Conservation (phyloP, 1,139 yeast genomes). For the Geotrichum cucujoidarum region DNA sequence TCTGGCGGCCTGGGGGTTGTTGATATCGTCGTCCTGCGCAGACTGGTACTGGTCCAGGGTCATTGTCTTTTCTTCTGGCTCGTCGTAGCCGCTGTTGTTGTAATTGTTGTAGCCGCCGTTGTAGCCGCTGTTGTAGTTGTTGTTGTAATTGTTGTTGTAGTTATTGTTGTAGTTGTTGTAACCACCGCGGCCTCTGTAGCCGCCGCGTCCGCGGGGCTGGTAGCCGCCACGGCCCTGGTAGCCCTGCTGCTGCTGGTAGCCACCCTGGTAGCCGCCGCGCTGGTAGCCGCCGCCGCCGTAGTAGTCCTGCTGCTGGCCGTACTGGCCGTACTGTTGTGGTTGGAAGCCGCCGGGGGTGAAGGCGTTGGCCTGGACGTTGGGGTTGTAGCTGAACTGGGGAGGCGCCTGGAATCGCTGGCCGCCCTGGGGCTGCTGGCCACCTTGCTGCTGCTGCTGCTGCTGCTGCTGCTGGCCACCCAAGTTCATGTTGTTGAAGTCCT, state of each 20-base stretch:
- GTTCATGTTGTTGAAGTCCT: slow-evolving; percentile 13
- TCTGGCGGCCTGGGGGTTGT: slow-evolving; percentile 34
- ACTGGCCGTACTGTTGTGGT: slow-evolving; percentile 9
- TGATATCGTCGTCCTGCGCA: slow-evolving; percentile 45
- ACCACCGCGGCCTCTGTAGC: slow-evolving; percentile 15
- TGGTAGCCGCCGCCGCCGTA: slow-evolving; percentile 6
- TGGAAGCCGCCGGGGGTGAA: slow-evolving; percentile 15
- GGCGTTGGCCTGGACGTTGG: slow-evolving; percentile 10
- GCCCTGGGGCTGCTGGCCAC: neutral
- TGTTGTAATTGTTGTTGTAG: slow-evolving; percentile 2
- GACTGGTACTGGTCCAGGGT: slow-evolving; percentile 84
- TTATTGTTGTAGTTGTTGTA: slow-evolving; percentile 6
- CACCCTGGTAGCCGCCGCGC: slow-evolving; percentile 5
- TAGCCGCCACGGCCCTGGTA: slow-evolving; percentile 11
- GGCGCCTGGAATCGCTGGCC: neutral
- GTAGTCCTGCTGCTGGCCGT: neutral
- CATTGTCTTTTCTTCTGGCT: slow-evolving; percentile 51
- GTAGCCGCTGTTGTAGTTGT: slow-evolving; percentile 12
- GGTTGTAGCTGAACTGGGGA: slow-evolving; percentile 14
- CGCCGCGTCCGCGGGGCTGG: slow-evolving; percentile 5
- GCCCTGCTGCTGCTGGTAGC: slow-evolving; percentile 2
- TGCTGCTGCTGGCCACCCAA: slow-evolving; percentile 8
- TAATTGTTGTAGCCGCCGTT: slow-evolving; percentile 2
- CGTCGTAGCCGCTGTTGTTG: slow-evolving; percentile 21
- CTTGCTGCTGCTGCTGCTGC: slow-evolving; percentile 2